Evolutionary conservation across 2,329 filamentous ascomycete genomes (phyloP), one percentile per base, ranked within the genome.

Genomic region (Onygenales sp.): DNA sequence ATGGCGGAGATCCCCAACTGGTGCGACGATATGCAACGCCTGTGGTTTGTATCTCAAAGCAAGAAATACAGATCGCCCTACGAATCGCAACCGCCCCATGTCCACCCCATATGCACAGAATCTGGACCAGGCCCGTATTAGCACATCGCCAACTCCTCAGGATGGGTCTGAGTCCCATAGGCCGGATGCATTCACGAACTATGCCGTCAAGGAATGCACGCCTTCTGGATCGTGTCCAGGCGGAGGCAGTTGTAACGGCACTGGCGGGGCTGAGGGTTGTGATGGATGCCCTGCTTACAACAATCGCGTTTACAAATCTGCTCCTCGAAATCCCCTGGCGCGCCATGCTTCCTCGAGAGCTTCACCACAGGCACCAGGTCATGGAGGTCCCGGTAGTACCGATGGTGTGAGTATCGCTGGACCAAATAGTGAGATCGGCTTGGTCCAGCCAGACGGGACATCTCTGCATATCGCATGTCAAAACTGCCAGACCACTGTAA

Each of bases 201-300:
- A 49, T 49, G 21, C 46, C 36, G 46, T 49, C 34, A 49, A 49
- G 14, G 46, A 49, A 31, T 40, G 67, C 69, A 50, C 64, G 67
- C 60, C 84, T 4, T 81, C 83, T 43, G 93, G 93, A n/a, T 94
- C 91, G 10, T 98, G 93, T 68, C 93, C 93, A 11, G 93, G 93
- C 39, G 92, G 92, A 57, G 93, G 93, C 40, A 86, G 86, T 54
- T 98, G 93, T 69, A 97, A 98, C 67, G 93, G 93, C 47, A 97
- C 93, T 21, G 93, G 93, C 44, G 93, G 93, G 51, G 90, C 93
- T 34, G 88, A 95, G 66, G 92, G 90, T 17, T 98, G 93, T 68
- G 90, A 88, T 67, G 93, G 93, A 10, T 98, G 93, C 65, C 93
- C 93, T 37, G 93, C 93, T 2, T 98, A 88, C 76, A 98, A 98